phyloP scores from a whole-genome alignment of 73 alveolate genomes.

The Vitrella brassicaformis region DNA sequence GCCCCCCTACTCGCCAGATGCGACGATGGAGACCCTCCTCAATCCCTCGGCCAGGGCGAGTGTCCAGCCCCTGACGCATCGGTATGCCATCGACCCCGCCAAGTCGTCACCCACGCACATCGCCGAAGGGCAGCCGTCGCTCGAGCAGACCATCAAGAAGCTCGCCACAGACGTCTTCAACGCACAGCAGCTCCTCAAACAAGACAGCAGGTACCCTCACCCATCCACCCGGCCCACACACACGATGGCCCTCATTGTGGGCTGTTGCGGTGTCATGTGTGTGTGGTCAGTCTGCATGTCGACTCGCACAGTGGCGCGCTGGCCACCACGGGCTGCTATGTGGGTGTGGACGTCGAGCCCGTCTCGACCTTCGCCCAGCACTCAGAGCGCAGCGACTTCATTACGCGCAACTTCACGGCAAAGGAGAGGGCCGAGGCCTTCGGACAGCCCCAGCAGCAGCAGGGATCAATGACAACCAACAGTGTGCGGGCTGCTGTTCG shows the following conservation, averaged over 20 bases:
- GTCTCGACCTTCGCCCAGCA: neutral
- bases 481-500: too few relatives aligned
- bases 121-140: neutral
- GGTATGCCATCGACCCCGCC: neutral
- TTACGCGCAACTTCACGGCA: neutral
- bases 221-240: too few relatives aligned
- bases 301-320: neutral
- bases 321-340: too few relatives aligned
- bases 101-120: neutral
- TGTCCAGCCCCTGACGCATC: too few relatives aligned
- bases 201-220: too few relatives aligned
- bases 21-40: too few relatives aligned
- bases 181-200: neutral
- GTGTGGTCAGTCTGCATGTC: neutral
- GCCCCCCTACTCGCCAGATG: too few relatives aligned
- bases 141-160: neutral
- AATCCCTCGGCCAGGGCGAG: too few relatives aligned
- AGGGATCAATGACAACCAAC: neutral
- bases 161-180: neutral
- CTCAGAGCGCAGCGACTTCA: neutral
- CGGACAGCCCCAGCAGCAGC: neutral
- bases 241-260: neutral
- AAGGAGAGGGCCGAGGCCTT: too few relatives aligned
- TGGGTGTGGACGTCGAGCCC: neutral
- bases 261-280: neutral